Evolutionary conservation across 768 basidiomycete species (phyloP).

Genomic region (Pulveroboletus frians): DNA sequence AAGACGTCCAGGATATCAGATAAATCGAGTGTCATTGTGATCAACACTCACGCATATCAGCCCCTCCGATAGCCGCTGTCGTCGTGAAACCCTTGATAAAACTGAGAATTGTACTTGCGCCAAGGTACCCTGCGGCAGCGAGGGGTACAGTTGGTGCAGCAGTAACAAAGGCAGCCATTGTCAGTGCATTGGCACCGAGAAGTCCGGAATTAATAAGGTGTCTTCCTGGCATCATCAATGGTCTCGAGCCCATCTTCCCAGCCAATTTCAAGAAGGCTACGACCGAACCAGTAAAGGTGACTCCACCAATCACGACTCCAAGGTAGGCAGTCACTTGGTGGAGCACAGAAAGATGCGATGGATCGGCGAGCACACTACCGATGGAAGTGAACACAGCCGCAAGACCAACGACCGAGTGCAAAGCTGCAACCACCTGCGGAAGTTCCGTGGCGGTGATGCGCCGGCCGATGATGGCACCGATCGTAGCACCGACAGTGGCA

Average conservation of each 20-base stretch:
- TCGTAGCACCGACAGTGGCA: conserved; percentile 63
- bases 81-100: conserved; percentile 85
- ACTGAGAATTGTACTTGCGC: conserved; percentile 67
- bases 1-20: conserved; percentile 5
- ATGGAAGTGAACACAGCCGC: conserved; percentile 86
- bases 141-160: conserved; percentile 65
- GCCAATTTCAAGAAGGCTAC: conserved; percentile 88
- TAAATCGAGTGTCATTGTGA: not conserved
- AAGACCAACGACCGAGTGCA: conserved; percentile 87
- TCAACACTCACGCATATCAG: conserved; percentile 77
- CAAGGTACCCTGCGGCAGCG: conserved; percentile 73
- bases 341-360: conserved; percentile 61
- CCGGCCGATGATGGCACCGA: conserved; percentile 71
- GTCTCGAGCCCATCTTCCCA: conserved; percentile 72
- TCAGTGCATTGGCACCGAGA: conserved; percentile 64
- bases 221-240: conserved; percentile 67
- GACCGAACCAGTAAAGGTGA: conserved; percentile 87
- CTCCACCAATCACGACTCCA: conserved; percentile 80
- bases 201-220: conserved; percentile 71
- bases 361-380: conserved; percentile 70
- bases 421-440: conserved; percentile 75
- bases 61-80: conserved; percentile 88
- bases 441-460: conserved; percentile 85
- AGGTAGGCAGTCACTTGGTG: conserved; percentile 84
- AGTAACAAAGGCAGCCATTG: conserved; percentile 74